Conservation (phyloP, 2,329 filamentous ascomycete genomes). For the Elsinoe arachidis region DNA sequence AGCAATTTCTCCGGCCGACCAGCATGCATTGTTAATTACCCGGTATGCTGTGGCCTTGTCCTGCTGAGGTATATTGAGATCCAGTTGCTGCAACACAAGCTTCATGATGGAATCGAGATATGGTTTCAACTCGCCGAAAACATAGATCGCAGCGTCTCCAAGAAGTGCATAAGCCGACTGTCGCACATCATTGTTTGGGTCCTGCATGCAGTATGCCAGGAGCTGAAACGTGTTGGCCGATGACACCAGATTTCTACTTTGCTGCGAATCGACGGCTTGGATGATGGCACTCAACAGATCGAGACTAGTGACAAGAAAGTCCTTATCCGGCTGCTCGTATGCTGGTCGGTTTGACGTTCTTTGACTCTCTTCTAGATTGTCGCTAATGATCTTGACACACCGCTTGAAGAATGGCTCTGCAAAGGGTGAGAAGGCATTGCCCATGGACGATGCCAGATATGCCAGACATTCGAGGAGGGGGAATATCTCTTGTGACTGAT, state of each 20-base stretch:
- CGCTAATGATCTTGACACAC: slow-evolving; percentile 84
- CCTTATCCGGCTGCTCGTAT: slow-evolving; percentile 80
- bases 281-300: slow-evolving; percentile 90
- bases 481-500: slow-evolving; percentile 88
- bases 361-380: slow-evolving; percentile 75
- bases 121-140: slow-evolving; percentile 71
- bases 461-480: slow-evolving; percentile 93
- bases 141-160: slow-evolving; percentile 88
- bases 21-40: slow-evolving; percentile 96
- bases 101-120: slow-evolving; percentile 67
- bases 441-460: slow-evolving; percentile 82
- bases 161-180: slow-evolving; percentile 93
- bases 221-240: slow-evolving; percentile 81
- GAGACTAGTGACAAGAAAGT: slow-evolving; percentile 90
- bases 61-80: slow-evolving; percentile 56
- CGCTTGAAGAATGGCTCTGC: slow-evolving; percentile 77
- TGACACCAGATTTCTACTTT: slow-evolving; percentile 68
- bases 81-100: slow-evolving; percentile 71
- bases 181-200: slow-evolving; percentile 80
- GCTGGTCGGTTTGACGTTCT: slow-evolving; percentile 55
- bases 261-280: slow-evolving; percentile 68
- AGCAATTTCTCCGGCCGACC: slow-evolving; percentile 88
- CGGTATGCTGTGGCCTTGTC: slow-evolving; percentile 82
- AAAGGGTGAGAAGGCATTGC: slow-evolving; percentile 73
- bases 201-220: slow-evolving; percentile 84